A percentile compares a stretch with the other conserved stretches of the same genome.
Evolutionary conservation across 805 yeast genomes (phyloP).

Genomic region (Brettanomyces custersianus): DNA sequence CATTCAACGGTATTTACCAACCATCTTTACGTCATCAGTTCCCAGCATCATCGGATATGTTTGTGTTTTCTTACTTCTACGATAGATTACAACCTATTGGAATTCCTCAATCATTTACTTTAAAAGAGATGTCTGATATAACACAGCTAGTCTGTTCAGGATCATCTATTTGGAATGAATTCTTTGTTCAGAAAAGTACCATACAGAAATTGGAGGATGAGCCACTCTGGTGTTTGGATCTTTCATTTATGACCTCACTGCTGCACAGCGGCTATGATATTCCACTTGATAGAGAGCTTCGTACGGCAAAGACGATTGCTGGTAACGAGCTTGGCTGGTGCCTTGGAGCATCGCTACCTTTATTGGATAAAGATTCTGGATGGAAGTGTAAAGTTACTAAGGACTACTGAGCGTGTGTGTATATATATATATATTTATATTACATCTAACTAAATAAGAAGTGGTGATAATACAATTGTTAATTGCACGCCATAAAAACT

Average conservation of each 20-base stretch:
- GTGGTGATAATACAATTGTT: no score
- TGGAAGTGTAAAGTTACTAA: slow-evolving; percentile 58
- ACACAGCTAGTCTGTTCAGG: slow-evolving; percentile 85
- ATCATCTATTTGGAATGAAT: slow-evolving; percentile 57
- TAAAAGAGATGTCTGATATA: slow-evolving; percentile 74
- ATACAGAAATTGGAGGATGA: slow-evolving; percentile 58
- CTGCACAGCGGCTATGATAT: slow-evolving; percentile 96
- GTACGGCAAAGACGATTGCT: slow-evolving; percentile 83
- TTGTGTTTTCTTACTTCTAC: slow-evolving; percentile 87
- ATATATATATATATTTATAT: not conserved
- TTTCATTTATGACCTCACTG: slow-evolving; percentile 82
- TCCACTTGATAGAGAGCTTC: slow-evolving; percentile 80
- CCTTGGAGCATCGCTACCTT: slow-evolving; percentile 91
- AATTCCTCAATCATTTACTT: slow-evolving; percentile 83
- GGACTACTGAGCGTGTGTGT: slow-evolving; percentile 11
- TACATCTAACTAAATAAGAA: not conserved
- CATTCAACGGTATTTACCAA: slow-evolving; percentile 96
- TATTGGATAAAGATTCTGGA: slow-evolving; percentile 55
- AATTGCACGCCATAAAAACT: no score
- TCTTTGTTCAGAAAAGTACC: slow-evolving; percentile 60
- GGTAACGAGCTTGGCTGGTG: slow-evolving; percentile 97
- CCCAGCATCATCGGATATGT: slow-evolving; percentile 66
- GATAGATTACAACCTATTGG: slow-evolving; percentile 93
- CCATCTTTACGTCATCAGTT: slow-evolving; percentile 82
- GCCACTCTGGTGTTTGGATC: slow-evolving; percentile 92